Conservation (phyloP, 2,329 filamentous ascomycete species). For the Ilyonectria robusta region DNA sequence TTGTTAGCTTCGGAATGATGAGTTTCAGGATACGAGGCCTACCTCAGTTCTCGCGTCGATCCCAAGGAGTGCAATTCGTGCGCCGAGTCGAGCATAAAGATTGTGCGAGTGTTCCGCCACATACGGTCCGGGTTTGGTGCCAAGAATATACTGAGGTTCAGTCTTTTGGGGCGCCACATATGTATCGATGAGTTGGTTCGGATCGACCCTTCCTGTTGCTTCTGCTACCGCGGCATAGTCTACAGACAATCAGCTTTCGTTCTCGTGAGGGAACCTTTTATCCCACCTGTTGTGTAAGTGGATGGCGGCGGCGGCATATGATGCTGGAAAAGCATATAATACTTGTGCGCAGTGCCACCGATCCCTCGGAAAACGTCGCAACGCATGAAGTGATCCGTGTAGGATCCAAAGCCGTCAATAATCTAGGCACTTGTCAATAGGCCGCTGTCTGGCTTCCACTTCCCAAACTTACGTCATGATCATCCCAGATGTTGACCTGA, state of each 20-base stretch:
- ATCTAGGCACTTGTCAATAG: slow-evolving; percentile 71
- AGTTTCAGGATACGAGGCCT: slow-evolving; percentile 46
- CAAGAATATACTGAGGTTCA: slow-evolving; percentile 84
- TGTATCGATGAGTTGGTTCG: slow-evolving; percentile 79
- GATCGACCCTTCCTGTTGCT: slow-evolving; percentile 71
- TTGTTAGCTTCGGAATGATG: slow-evolving; percentile 58
- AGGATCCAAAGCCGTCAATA: slow-evolving; percentile 94
- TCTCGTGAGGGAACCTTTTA: neutral
- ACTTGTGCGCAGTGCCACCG: slow-evolving; percentile 94
- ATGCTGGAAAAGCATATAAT: slow-evolving; percentile 98
- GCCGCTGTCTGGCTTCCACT: neutral
- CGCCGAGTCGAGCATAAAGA: slow-evolving; percentile 87
- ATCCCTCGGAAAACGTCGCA: slow-evolving; percentile 93
- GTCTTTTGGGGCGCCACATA: slow-evolving; percentile 73
- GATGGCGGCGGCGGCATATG: slow-evolving; percentile 87
- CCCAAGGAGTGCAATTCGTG: slow-evolving; percentile 86
- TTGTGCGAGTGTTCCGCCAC: slow-evolving; percentile 91
- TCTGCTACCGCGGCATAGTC: slow-evolving; percentile 45
- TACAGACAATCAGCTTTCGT: slow-evolving; percentile 33
- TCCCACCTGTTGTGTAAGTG: slow-evolving; percentile 75
- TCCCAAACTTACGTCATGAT: slow-evolving; percentile 78
- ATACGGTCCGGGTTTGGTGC: slow-evolving; percentile 85
- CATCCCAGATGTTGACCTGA: slow-evolving; percentile 98
- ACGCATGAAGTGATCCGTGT: slow-evolving; percentile 93
- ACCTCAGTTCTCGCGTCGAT: slow-evolving; percentile 93